A percentile compares a stretch with the other conserved stretches of the same genome.
Evolutionary conservation across 2,329 filamentous ascomycete species (phyloP).

Genomic region (Sclerotinia trifoliorum): DNA sequence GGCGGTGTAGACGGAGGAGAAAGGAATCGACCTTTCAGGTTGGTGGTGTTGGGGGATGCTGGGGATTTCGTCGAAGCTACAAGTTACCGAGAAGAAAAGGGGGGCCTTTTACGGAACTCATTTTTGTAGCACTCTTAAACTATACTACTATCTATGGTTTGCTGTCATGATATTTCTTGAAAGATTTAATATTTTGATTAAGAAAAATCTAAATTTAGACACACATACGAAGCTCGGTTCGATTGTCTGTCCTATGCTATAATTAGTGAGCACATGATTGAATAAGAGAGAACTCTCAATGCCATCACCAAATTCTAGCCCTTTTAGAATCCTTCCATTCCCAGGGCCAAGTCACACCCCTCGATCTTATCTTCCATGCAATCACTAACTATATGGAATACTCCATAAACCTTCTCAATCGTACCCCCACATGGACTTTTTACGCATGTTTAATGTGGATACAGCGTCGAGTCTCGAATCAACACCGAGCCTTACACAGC

Average conservation of each 20-base stretch:
- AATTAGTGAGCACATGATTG: background rate
- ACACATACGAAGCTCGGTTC: background rate
- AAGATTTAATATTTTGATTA: background rate
- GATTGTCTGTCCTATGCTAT: background rate
- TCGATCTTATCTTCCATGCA: slow-evolving; percentile 1
- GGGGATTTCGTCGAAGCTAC: background rate
- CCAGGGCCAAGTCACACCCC: background rate
- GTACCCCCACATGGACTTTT: slow-evolving; percentile 1
- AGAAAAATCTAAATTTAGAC: background rate
- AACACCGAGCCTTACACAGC: background rate
- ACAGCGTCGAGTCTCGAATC: slow-evolving; percentile 9
- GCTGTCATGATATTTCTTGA: background rate
- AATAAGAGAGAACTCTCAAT: background rate
- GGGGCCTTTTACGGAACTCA: background rate
- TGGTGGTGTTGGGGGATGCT: background rate
- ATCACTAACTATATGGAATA: background rate
- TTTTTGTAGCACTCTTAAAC: background rate
- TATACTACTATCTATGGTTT: background rate
- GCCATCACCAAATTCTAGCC: background rate
- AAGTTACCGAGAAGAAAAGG: slow-evolving; percentile 6
- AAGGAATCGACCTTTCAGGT: too few species aligned
- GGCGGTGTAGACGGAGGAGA: background rate
- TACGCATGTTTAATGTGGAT: slow-evolving; percentile 13
- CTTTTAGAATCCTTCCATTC: background rate
- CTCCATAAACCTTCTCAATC: slow-evolving; percentile 1